A percentile compares a stretch with the other conserved stretches of the same genome.
These are phyloP conservation scores for Aspergillus panamensis DNA, from an alignment of 495 filamentous ascomycete species.

Conservation along the genomic window DNA sequence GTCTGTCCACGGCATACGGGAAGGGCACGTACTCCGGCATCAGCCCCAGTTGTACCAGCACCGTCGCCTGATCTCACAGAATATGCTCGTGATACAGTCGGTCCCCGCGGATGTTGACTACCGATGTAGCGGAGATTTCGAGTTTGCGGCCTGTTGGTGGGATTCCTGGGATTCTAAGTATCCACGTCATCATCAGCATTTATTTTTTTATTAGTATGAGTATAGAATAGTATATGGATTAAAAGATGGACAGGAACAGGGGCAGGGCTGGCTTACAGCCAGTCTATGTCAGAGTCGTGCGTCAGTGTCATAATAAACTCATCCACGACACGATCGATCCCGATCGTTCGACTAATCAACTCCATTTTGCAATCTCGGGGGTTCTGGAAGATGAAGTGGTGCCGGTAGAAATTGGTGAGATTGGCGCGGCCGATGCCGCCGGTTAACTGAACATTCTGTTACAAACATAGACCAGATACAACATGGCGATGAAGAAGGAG, in stretches of 20 bases:
- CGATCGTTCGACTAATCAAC: constrained; percentile 66
- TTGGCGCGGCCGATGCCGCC: constrained; percentile 65
- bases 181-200: neutral
- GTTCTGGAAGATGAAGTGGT: constrained; percentile 72
- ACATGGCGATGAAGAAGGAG: neutral
- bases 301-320: constrained; percentile 58
- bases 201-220: neutral
- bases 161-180: constrained; percentile 60
- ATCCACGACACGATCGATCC: constrained; percentile 55
- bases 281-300: constrained; percentile 64
- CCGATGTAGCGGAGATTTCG: constrained; percentile 63
- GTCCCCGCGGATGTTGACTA: constrained; percentile 74
- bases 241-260: too few species aligned
- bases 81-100: constrained; percentile 78
- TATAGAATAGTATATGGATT: too few species aligned
- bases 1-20: constrained; percentile 46
- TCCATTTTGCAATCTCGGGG: constrained; percentile 61
- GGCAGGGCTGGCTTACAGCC: constrained; percentile 59
- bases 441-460: constrained; percentile 45
- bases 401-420: constrained; percentile 63
- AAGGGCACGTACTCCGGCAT: constrained; percentile 60
- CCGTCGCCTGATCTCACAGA: constrained; percentile 78
- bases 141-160: constrained; percentile 64
- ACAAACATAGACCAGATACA: neutral
- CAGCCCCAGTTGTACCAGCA: constrained; percentile 69